Conservation (phyloP, 345 rosid species). For the Syzygium aromaticum region DNA sequence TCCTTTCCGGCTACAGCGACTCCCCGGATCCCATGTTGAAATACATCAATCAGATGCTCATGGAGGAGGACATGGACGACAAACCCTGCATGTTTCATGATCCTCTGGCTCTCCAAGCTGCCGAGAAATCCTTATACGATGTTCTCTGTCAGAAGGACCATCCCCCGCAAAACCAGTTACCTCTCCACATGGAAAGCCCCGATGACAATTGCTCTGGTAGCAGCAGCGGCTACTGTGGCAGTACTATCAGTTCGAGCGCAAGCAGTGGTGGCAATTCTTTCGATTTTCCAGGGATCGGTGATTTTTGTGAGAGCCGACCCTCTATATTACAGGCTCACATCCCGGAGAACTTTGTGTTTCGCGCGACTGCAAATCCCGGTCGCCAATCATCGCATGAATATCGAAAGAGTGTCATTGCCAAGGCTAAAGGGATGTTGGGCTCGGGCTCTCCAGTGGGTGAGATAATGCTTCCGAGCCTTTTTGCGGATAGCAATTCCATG, state of each 20-base stretch:
- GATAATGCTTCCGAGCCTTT: constrained; percentile 19
- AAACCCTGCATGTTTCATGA: constrained; percentile 45
- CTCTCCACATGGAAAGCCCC: constrained; percentile 10
- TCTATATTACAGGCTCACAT: constrained; percentile 8
- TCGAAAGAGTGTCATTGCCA: neutral
- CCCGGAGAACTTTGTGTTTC: constrained; percentile 10
- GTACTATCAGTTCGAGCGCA: constrained; percentile 10
- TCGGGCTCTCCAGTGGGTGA: constrained; percentile 1
- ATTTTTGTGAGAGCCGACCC: neutral
- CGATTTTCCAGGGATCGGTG: constrained; percentile 2
- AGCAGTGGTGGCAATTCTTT: constrained; percentile 10
- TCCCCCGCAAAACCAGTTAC: constrained; percentile 9
- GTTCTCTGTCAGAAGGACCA: constrained; percentile 22
- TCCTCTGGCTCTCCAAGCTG: constrained; percentile 44
- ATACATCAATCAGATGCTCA: constrained; percentile 47
- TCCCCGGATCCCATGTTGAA: constrained; percentile 33
- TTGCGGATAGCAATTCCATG: constrained; percentile 17
- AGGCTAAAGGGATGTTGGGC: neutral
- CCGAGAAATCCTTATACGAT: constrained; percentile 47
- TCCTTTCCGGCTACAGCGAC: constrained; percentile 38
- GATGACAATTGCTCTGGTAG: constrained; percentile 15
- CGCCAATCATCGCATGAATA: neutral
- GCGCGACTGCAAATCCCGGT: constrained; percentile 1
- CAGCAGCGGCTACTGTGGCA: constrained; percentile 13
- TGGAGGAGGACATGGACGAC: constrained; percentile 58